These are phyloP conservation scores for Ceratobasidium theobromae DNA, from an alignment of 1,284 basidiomycete genomes.

Conservation along the genomic window DNA sequence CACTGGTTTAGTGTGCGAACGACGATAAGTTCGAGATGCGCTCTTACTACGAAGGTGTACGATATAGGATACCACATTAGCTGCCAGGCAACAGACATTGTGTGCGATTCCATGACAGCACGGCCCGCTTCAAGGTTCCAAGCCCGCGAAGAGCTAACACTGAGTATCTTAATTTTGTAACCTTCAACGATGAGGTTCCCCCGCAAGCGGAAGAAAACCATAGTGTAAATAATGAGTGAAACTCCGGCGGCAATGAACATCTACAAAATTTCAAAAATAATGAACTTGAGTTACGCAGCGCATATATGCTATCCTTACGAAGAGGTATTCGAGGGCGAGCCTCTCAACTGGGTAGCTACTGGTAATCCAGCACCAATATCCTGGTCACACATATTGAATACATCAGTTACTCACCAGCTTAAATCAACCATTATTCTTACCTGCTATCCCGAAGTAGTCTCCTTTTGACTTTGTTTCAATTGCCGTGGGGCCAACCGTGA, in stretches of 20 bases:
- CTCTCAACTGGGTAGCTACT: slow-evolving; percentile 42
- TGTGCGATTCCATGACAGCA: slow-evolving; percentile 34
- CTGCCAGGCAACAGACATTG: slow-evolving; percentile 32
- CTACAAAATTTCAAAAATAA: neutral
- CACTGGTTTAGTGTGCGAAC: neutral
- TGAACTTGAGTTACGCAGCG: neutral
- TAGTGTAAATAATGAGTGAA: slow-evolving; percentile 45
- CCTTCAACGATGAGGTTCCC: slow-evolving; percentile 46
- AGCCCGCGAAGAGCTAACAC: slow-evolving; percentile 13
- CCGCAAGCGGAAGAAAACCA: slow-evolving; percentile 47
- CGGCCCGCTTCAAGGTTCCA: slow-evolving; percentile 32
- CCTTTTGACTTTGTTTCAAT: slow-evolving; percentile 36
- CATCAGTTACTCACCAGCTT: neutral
- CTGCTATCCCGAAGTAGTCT: slow-evolving; percentile 44
- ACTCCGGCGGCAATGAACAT: slow-evolving; percentile 47
- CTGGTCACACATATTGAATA: slow-evolving; percentile 39
- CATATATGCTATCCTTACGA: slow-evolving; percentile 39
- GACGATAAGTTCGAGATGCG: neutral
- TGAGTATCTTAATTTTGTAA: slow-evolving; percentile 44
- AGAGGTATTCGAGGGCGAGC: slow-evolving; percentile 49
- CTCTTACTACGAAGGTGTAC: slow-evolving; percentile 38
- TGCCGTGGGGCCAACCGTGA: slow-evolving; percentile 42
- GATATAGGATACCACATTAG: slow-evolving; percentile 42
- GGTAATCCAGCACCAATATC: slow-evolving; percentile 51
- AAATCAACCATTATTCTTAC: slow-evolving; percentile 38